Evolutionary conservation across 805 yeast species (phyloP).

Genomic region (Tetrapisispora arboricola): DNA sequence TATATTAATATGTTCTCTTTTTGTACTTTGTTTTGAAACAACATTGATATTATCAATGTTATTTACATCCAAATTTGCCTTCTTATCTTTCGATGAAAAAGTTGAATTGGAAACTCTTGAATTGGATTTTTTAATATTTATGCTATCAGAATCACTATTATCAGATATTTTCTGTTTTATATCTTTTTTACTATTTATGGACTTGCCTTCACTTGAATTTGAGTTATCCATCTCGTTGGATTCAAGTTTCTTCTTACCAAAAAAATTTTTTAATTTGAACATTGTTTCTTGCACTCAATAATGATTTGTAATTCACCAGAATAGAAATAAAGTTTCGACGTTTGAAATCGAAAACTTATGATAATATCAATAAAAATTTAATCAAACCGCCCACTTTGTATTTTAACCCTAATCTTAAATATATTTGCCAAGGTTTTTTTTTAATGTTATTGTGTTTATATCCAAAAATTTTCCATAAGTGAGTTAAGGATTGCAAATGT

Average conservation of each 20-base stretch:
- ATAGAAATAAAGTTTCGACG: too few relatives aligned
- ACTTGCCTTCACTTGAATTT: not conserved
- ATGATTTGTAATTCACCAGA: too few relatives aligned
- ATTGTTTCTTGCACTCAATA: not conserved
- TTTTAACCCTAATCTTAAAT: too few relatives aligned
- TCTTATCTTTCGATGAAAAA: not conserved
- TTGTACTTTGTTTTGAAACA: not conserved
- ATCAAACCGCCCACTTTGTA: too few relatives aligned
- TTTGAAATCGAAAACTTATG: too few relatives aligned
- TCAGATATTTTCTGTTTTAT: not conserved
- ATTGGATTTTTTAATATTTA: not conserved
- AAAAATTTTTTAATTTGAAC: constrained; percentile 2
- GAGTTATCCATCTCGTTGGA: not conserved
- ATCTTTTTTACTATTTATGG: not conserved
- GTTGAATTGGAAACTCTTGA: not conserved
- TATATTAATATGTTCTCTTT: constrained; percentile 1
- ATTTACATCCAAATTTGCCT: not conserved
- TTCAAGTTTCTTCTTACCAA: constrained; percentile 1
- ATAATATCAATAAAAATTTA: too few relatives aligned
- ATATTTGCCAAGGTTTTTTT: too few relatives aligned
- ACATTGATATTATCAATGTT: not conserved
- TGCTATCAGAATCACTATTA: not conserved
- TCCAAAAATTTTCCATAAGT: too few relatives aligned
- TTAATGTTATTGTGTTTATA: too few relatives aligned
- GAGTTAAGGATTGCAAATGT: too few relatives aligned